A percentile compares a stretch with the other conserved stretches of the same genome.
Conservation (phyloP, 345 rosid genomes). For the Linum trigynum region DNA sequence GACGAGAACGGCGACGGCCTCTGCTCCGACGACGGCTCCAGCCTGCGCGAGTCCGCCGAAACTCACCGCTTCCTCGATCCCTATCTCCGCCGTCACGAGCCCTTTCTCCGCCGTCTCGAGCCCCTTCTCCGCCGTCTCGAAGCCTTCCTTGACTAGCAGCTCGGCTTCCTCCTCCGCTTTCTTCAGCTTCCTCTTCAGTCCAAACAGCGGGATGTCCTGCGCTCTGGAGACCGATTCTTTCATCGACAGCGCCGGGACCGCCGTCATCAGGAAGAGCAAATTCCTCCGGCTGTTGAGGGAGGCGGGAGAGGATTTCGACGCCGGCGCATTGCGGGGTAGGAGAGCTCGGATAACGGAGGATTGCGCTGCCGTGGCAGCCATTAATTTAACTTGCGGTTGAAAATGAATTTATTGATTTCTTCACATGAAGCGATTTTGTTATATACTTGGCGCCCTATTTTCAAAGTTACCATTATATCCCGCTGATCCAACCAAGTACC, state of each 20-base stretch:
- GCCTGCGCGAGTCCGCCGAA: slow-evolving; percentile 76
- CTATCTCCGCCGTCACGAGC: slow-evolving; percentile 35
- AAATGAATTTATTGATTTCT: background rate
- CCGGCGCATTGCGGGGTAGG: slow-evolving; percentile 16
- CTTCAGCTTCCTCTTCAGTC: slow-evolving; percentile 61
- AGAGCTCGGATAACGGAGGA: slow-evolving; percentile 12
- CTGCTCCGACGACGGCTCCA: slow-evolving; percentile 64
- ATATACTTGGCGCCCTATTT: no score
- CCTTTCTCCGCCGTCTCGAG: slow-evolving; percentile 35
- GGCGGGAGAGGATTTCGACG: slow-evolving; percentile 21
- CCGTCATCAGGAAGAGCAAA: slow-evolving; percentile 43
- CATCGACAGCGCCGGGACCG: slow-evolving; percentile 31
- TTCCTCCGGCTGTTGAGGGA: slow-evolving; percentile 36
- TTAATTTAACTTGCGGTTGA: background rate
- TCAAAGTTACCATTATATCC: no score
- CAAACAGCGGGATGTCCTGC: slow-evolving; percentile 60
- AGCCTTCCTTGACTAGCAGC: slow-evolving; percentile 62
- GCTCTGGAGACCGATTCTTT: slow-evolving; percentile 37
- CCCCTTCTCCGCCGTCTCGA: slow-evolving; percentile 44
- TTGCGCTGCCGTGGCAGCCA: background rate
- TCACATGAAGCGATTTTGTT: no score
- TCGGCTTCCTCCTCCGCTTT: slow-evolving; percentile 70
- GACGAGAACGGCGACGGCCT: slow-evolving; percentile 53
- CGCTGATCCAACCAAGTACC: background rate
- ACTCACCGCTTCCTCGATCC: slow-evolving; percentile 34